Evolutionary conservation across 1,139 yeast species (phyloP).

Genomic region (Saccharomyces hybrid): DNA sequence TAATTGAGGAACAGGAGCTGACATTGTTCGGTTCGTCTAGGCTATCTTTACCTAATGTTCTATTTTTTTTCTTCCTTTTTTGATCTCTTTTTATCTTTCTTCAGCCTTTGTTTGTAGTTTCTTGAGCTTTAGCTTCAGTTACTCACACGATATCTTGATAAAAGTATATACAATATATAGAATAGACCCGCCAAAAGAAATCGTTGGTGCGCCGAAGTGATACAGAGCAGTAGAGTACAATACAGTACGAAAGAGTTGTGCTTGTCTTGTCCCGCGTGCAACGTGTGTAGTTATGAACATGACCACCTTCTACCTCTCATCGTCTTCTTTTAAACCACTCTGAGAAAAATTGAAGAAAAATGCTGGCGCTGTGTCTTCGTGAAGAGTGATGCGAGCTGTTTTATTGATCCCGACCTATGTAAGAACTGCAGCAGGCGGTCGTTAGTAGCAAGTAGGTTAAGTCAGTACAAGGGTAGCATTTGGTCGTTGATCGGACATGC

Average conservation of each 20-base stretch:
- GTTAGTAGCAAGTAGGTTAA: not conserved
- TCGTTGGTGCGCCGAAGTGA: not conserved
- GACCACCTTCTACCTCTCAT: not conserved
- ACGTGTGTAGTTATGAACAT: not conserved
- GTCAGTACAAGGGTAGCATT: not conserved
- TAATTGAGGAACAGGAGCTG: slow-evolving; percentile 26
- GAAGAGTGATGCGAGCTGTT: not conserved
- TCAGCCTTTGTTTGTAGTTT: not conserved
- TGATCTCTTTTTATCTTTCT: not conserved
- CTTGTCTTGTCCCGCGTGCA: not conserved
- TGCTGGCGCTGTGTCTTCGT: not conserved
- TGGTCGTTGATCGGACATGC: not conserved
- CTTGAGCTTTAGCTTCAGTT: not conserved
- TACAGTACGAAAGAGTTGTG: not conserved
- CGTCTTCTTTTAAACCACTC: not conserved
- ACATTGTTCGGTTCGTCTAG: slow-evolving; percentile 8
- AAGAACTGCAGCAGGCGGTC: not conserved
- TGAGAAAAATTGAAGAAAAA: not conserved
- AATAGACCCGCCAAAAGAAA: slow-evolving; percentile 1
- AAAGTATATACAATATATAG: not conserved
- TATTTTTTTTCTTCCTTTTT: slow-evolving; percentile 4
- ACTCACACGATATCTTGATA: not conserved
- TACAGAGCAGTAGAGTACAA: not conserved
- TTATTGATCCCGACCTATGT: not conserved
- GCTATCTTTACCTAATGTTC: not conserved